These are phyloP conservation scores for Lepidium didymum DNA, from an alignment of 345 rosid genomes.

Conservation along the genomic window DNA sequence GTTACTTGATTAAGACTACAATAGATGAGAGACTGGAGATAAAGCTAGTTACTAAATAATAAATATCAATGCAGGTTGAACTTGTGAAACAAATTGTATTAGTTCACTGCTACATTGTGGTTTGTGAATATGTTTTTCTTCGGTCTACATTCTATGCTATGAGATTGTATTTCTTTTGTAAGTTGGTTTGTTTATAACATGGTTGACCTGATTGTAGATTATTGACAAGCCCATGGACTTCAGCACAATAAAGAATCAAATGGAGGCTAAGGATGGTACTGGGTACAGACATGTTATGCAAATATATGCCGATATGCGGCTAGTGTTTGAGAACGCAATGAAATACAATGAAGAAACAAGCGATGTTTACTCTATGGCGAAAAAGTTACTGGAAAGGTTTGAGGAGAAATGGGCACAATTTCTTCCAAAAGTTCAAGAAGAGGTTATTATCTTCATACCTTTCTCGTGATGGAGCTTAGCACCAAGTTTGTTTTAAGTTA, in stretches of 20 bases:
- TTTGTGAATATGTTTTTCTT: background rate
- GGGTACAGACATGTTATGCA: conserved; percentile 79
- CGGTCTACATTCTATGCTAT: background rate
- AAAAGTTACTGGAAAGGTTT: conserved; percentile 65
- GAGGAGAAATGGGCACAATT: conserved; percentile 85
- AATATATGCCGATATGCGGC: conserved; percentile 71
- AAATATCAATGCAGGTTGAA: background rate
- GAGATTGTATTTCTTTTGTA: background rate
- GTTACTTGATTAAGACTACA: background rate
- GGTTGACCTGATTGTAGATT: conserved; percentile 33
- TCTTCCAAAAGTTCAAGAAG: conserved; percentile 76
- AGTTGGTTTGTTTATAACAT: background rate
- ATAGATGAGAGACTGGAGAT: background rate
- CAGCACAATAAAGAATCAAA: conserved; percentile 68
- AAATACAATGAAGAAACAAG: conserved; percentile 69
- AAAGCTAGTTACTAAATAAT: background rate
- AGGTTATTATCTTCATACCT: conserved; percentile 36
- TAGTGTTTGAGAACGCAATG: conserved; percentile 94
- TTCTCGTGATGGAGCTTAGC: background rate
- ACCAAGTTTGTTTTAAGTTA: background rate
- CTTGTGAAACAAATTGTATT: background rate
- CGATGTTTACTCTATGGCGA: conserved; percentile 78
- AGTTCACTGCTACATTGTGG: background rate
- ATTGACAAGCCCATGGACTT: conserved; percentile 98
- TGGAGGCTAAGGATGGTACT: conserved; percentile 81